Conservation (phyloP, 1,284 basidiomycete species). For the Pascua sp. region DNA sequence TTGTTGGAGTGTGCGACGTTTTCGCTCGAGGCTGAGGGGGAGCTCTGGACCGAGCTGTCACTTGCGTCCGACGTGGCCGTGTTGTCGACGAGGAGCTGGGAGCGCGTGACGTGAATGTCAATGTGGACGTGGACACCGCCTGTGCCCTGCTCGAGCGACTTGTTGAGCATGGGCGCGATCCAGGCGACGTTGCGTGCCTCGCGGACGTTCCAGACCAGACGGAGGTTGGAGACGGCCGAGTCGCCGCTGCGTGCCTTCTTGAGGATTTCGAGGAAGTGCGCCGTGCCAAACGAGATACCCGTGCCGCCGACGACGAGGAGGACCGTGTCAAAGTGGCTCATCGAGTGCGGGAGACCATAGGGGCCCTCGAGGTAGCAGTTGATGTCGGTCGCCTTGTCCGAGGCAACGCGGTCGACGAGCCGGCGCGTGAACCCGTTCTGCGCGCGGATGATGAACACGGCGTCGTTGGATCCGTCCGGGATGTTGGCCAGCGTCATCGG, state of each 20-base stretch:
- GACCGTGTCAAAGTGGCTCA: constrained; percentile 30
- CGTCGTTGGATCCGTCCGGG: constrained; percentile 9
- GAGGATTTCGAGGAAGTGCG: constrained; percentile 32
- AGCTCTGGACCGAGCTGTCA: constrained; percentile 3
- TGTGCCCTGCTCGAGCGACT: constrained; percentile 5
- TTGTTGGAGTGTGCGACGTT: not conserved
- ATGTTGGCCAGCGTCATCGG: constrained; percentile 42
- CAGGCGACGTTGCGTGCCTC: constrained; percentile 3
- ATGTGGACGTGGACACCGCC: constrained; percentile 10
- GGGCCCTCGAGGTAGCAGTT: constrained; percentile 41
- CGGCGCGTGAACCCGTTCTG: constrained; percentile 35
- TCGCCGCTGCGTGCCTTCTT: constrained; percentile 23
- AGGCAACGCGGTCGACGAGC: constrained; percentile 22
- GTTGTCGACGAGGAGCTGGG: constrained; percentile 1
- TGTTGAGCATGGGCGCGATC: constrained; percentile 20
- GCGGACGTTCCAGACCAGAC: constrained; percentile 40
- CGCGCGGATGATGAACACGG: constrained; percentile 15
- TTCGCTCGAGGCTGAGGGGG: constrained; percentile 6
- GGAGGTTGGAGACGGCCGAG: constrained; percentile 24
- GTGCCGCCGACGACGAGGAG: constrained; percentile 43
- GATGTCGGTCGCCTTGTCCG: constrained; percentile 17
- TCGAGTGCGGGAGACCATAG: constrained; percentile 29
- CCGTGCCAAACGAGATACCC: constrained; percentile 36
- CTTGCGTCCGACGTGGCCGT: not conserved
- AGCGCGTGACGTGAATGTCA: constrained; percentile 24